phyloP scores from a whole-genome alignment of 1,284 basidiomycete species.

The Ceratorhiza oryzae-sativae region DNA sequence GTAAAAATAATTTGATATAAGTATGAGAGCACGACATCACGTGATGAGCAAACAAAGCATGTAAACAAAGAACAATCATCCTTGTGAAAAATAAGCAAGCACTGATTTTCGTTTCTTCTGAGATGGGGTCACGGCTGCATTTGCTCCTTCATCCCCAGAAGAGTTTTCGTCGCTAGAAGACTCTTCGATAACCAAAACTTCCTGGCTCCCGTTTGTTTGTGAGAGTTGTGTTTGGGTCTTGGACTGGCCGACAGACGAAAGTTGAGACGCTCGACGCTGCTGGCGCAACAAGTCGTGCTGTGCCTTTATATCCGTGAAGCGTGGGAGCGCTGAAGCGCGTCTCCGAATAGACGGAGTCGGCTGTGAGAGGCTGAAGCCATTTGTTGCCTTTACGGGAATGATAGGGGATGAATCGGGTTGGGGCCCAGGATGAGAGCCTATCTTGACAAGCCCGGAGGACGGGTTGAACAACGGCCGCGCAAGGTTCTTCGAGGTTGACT shows the following conservation, averaged over 20 bases:
- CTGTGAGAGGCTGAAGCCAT: background rate
- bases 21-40: constrained; percentile 14
- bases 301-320: constrained; percentile 12
- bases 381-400: background rate
- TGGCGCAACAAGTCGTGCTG: background rate
- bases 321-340: background rate
- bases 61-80: constrained; percentile 8
- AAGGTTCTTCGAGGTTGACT: background rate
- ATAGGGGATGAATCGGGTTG: constrained; percentile 1
- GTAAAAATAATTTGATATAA: constrained; percentile 37
- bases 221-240: background rate
- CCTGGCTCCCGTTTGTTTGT: background rate
- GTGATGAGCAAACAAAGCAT: constrained; percentile 3
- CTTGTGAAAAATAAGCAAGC: constrained; percentile 16
- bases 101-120: constrained; percentile 16
- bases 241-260: background rate
- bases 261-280: background rate
- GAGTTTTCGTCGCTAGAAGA: constrained; percentile 13
- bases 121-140: background rate
- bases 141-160: constrained; percentile 3
- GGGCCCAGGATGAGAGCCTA: background rate
- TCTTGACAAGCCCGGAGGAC: constrained; percentile 16
- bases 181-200: constrained; percentile 12
- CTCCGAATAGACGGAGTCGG: constrained; percentile 6
- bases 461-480: constrained; percentile 14